Conservation (phyloP, 441 rosid genomes). For the Arabidopsis hybrid region DNA sequence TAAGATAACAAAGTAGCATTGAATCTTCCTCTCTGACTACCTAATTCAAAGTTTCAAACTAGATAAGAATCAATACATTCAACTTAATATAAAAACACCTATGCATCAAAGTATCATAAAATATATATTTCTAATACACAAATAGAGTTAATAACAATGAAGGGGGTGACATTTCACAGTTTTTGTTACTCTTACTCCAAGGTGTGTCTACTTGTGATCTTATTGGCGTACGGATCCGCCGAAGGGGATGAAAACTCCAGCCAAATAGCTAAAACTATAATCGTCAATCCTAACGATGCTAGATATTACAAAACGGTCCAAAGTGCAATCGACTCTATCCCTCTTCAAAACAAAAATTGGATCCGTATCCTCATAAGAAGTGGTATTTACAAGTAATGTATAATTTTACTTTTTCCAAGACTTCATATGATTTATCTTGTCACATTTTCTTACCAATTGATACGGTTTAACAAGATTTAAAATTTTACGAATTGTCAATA, state of each 20-base stretch:
- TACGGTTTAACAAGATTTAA: neutral
- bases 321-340: conserved; percentile 62
- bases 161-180: neutral
- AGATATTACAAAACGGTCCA: conserved; percentile 59
- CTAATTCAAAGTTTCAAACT: too few species aligned
- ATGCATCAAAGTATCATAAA: too few species aligned
- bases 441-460: too few species aligned
- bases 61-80: too few species aligned
- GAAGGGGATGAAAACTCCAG: neutral
- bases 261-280: conserved; percentile 31
- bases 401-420: neutral
- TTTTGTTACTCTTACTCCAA: neutral
- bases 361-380: conserved; percentile 50
- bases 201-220: conserved; percentile 11
- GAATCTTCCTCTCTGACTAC: too few species aligned
- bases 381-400: conserved; percentile 61
- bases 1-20: too few species aligned
- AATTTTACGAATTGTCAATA: neutral
- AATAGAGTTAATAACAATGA: neutral
- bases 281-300: conserved; percentile 54
- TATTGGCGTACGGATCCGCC: neutral
- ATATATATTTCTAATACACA: too few species aligned
- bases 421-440: neutral
- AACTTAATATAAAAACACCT: too few species aligned
- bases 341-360: conserved; percentile 55